A percentile compares a stretch with the other conserved stretches of the same genome.
phyloP scores from a whole-genome alignment of 768 basidiomycete genomes.

The Neoboletus subvelutipes region DNA sequence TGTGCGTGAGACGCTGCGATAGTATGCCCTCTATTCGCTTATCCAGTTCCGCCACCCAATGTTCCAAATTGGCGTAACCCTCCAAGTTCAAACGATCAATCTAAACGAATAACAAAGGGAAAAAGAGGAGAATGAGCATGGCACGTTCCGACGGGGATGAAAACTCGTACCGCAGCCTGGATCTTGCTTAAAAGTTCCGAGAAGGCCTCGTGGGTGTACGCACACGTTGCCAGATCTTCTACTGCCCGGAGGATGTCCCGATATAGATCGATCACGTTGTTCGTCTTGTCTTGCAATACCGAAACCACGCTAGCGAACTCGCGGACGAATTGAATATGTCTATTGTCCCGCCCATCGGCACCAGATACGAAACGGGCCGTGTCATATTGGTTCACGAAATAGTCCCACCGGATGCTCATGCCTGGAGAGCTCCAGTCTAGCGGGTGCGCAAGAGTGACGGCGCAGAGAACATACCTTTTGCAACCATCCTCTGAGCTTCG shows the following conservation, averaged over 20 bases:
- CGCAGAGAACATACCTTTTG: constrained; percentile 57
- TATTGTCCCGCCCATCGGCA: constrained; percentile 77
- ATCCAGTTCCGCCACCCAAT: constrained; percentile 85
- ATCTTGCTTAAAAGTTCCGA: constrained; percentile 72
- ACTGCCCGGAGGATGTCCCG: constrained; percentile 81
- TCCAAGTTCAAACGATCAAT: constrained; percentile 95
- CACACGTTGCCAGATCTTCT: constrained; percentile 84
- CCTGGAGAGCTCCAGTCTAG: constrained; percentile 48
- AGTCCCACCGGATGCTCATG: constrained; percentile 95
- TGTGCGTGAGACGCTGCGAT: constrained; percentile 67
- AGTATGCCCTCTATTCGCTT: constrained; percentile 82
- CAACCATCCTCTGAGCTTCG: constrained; percentile 91
- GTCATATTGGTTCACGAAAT: constrained; percentile 94
- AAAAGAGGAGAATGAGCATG: background rate
- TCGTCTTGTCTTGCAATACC: constrained; percentile 94
- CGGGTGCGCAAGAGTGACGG: background rate
- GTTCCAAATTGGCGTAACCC: constrained; percentile 91
- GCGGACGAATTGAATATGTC: constrained; percentile 91
- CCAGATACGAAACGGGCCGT: constrained; percentile 69
- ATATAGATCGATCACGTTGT: constrained; percentile 88
- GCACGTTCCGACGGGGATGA: background rate
- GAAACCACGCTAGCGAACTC: constrained; percentile 95
- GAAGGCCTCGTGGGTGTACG: constrained; percentile 84
- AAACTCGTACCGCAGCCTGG: constrained; percentile 71
- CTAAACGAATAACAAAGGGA: constrained; percentile 35